Conservation (phyloP, 257 asterid species). For the Gentiana straminea region DNA sequence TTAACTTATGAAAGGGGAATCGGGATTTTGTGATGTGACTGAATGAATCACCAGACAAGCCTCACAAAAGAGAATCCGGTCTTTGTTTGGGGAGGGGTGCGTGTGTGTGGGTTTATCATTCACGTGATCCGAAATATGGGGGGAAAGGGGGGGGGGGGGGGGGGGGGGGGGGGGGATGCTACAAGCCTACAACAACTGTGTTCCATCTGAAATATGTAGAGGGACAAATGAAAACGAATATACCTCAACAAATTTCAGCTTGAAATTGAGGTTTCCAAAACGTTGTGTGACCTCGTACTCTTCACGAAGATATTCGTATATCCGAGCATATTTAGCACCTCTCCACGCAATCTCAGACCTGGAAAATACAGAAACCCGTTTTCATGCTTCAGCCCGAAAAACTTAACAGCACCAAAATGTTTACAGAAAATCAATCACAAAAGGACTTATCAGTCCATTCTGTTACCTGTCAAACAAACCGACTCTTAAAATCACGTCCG, state of each 20-base stretch:
- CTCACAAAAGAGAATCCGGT: too few species aligned
- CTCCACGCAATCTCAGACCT: constrained; percentile 99
- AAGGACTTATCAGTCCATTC: background rate
- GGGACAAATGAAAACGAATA: background rate
- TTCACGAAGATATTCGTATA: constrained; percentile 88
- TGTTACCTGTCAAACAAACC: constrained; percentile 87
- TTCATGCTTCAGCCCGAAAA: too few species aligned
- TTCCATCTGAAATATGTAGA: background rate
- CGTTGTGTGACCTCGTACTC: constrained; percentile 94
- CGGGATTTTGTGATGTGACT: too few species aligned
- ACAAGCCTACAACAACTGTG: too few species aligned
- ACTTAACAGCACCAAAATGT: too few species aligned
- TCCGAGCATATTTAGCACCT: constrained; percentile 88
- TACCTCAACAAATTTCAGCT: constrained; percentile 92
- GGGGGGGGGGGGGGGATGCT: too few species aligned
- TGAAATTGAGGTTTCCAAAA: constrained; percentile 86
- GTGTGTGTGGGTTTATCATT: too few species aligned
- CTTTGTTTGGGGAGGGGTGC: too few species aligned
- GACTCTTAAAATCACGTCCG: constrained; percentile 86
- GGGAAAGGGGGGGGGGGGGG: too few species aligned
- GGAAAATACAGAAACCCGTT: constrained; percentile 11
- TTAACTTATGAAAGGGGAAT: too few species aligned
- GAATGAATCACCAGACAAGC: too few species aligned
- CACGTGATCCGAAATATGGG: too few species aligned
- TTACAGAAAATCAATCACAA: background rate